Conservation (phyloP, 1,284 basidiomycete genomes). For the Bondarzewia mesenterica region DNA sequence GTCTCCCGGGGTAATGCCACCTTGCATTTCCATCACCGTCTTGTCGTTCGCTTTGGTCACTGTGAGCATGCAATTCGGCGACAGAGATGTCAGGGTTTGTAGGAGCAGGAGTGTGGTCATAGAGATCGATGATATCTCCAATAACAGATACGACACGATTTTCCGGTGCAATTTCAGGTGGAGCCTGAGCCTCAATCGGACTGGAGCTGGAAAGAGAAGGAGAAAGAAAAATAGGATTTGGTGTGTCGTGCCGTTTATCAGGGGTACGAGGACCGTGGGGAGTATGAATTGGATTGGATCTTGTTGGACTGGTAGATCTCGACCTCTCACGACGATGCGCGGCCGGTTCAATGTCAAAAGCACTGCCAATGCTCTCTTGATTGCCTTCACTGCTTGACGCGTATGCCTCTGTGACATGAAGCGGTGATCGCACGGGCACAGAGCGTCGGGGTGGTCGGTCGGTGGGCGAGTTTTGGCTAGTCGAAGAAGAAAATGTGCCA, state of each 20-base stretch:
- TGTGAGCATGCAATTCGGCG: background rate
- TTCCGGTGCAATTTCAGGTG: constrained; percentile 6
- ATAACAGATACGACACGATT: constrained; percentile 6
- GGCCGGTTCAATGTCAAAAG: background rate
- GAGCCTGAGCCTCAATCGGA: constrained; percentile 12
- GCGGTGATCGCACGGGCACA: background rate
- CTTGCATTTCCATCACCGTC: background rate
- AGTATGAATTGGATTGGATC: background rate
- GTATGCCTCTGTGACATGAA: background rate
- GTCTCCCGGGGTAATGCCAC: constrained; percentile 25
- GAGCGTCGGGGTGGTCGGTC: background rate
- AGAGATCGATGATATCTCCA: constrained; percentile 13
- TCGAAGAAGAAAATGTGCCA: background rate
- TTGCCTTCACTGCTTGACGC: background rate
- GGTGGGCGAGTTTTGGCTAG: background rate
- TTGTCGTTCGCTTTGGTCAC: background rate
- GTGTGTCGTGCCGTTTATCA: background rate
- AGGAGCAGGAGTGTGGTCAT: constrained; percentile 10
- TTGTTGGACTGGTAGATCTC: background rate
- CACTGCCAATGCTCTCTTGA: background rate
- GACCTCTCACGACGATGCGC: background rate
- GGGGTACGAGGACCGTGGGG: background rate
- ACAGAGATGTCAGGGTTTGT: background rate
- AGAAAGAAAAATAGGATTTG: constrained; percentile 9
- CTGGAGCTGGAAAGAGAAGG: too few species aligned